These are phyloP conservation scores for Calcarisporium arbuscula DNA, from an alignment of 2,329 filamentous ascomycete genomes.

Conservation along the genomic window DNA sequence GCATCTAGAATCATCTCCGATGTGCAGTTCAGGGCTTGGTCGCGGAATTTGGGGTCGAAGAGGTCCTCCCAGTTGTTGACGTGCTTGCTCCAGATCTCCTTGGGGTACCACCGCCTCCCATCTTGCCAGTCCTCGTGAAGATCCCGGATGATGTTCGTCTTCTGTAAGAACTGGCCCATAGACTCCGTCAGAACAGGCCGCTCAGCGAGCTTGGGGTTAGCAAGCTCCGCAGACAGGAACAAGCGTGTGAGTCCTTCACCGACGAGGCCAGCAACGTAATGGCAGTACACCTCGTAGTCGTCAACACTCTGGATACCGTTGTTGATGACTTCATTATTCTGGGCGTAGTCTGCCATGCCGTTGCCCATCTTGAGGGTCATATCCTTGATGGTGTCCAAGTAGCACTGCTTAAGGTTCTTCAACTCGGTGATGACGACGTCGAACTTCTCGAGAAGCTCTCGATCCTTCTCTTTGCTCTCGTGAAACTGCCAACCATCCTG, in stretches of 20 bases:
- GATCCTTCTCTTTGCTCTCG: slow-evolving; percentile 89
- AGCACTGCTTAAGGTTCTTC: slow-evolving; percentile 78
- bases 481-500: slow-evolving; percentile 86
- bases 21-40: slow-evolving; percentile 74
- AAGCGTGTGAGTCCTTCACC: slow-evolving; percentile 87
- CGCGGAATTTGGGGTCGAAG: slow-evolving; percentile 72
- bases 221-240: slow-evolving; percentile 81
- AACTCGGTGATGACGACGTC: slow-evolving; percentile 80
- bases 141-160: slow-evolving; percentile 98
- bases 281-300: slow-evolving; percentile 95
- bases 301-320: slow-evolving; percentile 75
- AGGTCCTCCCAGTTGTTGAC: slow-evolving; percentile 85
- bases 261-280: slow-evolving; percentile 97
- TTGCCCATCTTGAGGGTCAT: slow-evolving; percentile 95
- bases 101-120: slow-evolving; percentile 86
- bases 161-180: slow-evolving; percentile 96
- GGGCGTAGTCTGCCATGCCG: slow-evolving; percentile 93
- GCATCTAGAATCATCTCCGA: slow-evolving; percentile 95
- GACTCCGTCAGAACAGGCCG: slow-evolving; percentile 79
- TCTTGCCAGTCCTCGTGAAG: slow-evolving; percentile 85
- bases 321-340: slow-evolving; percentile 73
- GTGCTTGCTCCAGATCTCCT: slow-evolving; percentile 95
- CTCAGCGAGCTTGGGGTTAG: slow-evolving; percentile 76
- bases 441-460: slow-evolving; percentile 87
- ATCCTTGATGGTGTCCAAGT: slow-evolving; percentile 82